Base-by-base conservation (phyloP, 768 basidiomycete species). In the Boletellus ananas region DNA sequence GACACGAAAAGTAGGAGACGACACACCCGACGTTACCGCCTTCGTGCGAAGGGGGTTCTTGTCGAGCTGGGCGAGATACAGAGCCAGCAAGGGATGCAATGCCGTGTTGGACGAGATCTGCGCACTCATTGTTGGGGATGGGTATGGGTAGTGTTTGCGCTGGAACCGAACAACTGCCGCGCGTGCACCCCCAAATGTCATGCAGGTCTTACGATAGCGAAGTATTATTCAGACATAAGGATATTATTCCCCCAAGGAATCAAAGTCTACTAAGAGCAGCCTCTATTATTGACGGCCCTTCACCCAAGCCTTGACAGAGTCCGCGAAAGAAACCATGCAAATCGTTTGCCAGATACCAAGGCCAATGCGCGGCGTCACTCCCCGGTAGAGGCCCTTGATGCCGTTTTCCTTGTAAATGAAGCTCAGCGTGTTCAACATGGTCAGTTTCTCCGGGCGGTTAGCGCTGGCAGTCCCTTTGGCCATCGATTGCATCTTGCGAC, bases 241-340 rank as follows among this genome's bases (percentile, higher is more conserved):
- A 56, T 61, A 55, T 63, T 55, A 51, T 49, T 41, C 45, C 43
- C 61, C 67, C 60, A 70, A 34, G 43, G 45, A 36, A 41, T 50
- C 41, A 41, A 42, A 48, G 29, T 55, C 29, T 31, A 52, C 43
- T 17, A 16, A 34, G 41, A 34, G 43, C 38, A 41, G 16, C 17
- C 45, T 47, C 44, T 45, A 48, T 67, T 53, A 62, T 46, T 66
- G 50, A 47, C 54, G 53, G 20, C 69, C 73, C 62, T 83, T 82
- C n/a, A 83, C 77, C 83, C 90, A 93, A 49, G 73, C 77, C 69
- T 94, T 95, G 56, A 97, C 94, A 64, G 94, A 94, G 72, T 97
- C 94, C 17, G 94, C 94, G 56, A 97, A 87, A 18, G 91, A 94
- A 58, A 98, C 95, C 95, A 99, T 99, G 78, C 96, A 99, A 58